phyloP scores from a whole-genome alignment of 179 eudicot genomes.

The Dionaea muscipula region DNA sequence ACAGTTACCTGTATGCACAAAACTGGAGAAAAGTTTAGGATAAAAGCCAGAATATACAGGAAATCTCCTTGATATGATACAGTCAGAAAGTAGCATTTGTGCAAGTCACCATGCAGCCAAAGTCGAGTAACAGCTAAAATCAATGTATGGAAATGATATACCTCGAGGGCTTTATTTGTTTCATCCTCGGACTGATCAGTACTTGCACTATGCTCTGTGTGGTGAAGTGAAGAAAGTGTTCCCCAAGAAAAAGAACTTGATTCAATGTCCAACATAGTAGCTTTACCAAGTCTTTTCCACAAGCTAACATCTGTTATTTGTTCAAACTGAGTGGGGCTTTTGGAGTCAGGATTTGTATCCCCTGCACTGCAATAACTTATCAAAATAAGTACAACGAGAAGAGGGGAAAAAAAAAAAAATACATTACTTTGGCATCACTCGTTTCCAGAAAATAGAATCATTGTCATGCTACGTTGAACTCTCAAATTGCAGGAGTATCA shows the following conservation, averaged over 20 bases:
- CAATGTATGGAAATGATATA: conserved; percentile 13
- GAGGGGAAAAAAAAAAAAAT: background rate
- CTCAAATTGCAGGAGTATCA: no score
- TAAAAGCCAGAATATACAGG: no score
- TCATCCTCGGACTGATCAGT: conserved; percentile 91
- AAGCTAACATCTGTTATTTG: conserved; percentile 53
- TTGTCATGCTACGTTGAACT: no score
- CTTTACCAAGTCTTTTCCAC: conserved; percentile 89
- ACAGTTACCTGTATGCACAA: conserved; percentile 64
- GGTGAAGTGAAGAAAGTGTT: conserved; percentile 90
- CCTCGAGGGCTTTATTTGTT: conserved; percentile 78
- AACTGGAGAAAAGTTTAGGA: conserved; percentile 4
- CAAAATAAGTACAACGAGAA: background rate
- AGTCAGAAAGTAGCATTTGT: no score
- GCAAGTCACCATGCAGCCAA: no score
- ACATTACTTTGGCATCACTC: background rate
- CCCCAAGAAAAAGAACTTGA: conserved; percentile 83
- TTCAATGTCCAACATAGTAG: conserved; percentile 75
- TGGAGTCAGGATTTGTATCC: conserved; percentile 30
- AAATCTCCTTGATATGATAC: no score
- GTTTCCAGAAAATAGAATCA: no score
- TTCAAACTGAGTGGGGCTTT: conserved; percentile 33
- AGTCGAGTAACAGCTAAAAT: background rate
- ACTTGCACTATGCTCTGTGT: conserved; percentile 73
- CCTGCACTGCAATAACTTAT: conserved; percentile 48